phyloP scores from a whole-genome alignment of 129 eudicot species.

The Glebionis coronaria region DNA sequence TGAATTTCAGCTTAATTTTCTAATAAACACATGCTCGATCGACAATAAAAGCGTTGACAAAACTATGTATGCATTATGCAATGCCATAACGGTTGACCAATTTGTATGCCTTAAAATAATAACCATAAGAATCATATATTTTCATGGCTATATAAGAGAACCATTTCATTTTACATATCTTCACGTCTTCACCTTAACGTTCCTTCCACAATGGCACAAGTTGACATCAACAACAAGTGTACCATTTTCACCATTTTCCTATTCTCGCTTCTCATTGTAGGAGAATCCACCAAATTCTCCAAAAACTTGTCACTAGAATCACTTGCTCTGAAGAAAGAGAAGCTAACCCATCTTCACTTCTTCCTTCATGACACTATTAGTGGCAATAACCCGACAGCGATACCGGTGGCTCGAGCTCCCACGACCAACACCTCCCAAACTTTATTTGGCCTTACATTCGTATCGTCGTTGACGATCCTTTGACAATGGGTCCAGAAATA shows the following conservation, averaged over 20 bases:
- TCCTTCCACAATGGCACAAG: constrained; percentile 17
- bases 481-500: constrained; percentile 15
- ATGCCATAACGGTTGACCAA: no score
- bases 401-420: not conserved
- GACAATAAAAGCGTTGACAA: no score
- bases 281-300: constrained; percentile 11
- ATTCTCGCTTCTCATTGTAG: constrained; percentile 11
- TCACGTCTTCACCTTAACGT: no score
- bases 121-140: no score
- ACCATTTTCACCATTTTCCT: constrained; percentile 14
- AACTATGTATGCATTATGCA: no score
- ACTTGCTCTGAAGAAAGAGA: constrained; percentile 10
- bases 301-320: constrained; percentile 7
- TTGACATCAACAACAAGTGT: not conserved
- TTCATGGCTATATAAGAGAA: no score
- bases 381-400: not conserved
- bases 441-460: not conserved
- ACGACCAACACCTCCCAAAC: constrained; percentile 12
- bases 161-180: no score
- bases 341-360: constrained; percentile 22
- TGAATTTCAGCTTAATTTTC: no score
- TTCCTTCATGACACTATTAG: constrained; percentile 6
- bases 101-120: no score
- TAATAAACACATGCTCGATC: no score
- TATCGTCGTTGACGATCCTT: constrained; percentile 1